Evolutionary conservation across 2,329 filamentous ascomycete genomes (phyloP), one percentile per base, ranked within the genome.

Genomic region (Tolypocladium ophioglossoides): DNA sequence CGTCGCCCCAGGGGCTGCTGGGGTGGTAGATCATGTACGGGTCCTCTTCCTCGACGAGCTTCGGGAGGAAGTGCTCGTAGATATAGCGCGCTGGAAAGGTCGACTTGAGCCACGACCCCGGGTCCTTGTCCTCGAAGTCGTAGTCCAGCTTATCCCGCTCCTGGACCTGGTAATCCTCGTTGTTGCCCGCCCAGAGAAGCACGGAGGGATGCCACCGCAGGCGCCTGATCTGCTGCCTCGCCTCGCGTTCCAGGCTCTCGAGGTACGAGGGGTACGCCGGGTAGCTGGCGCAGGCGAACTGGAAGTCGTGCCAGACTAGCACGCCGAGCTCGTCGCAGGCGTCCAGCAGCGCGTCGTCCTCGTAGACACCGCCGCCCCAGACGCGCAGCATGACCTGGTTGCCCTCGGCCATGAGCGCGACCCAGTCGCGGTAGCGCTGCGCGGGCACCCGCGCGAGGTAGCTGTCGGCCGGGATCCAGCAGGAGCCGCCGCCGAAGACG

Each of bases 381-480:
- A 66, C 58, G 1, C 63, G 61, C 22, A 61, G 53, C 62, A 65
- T 63, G 39, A 61, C 50, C 50, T 65, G 63, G 39, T 65, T 63
- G 12, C 86, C 85, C 57, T 87, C 84, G 18, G 52, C 55, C 53
- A 59, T 83, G 77, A 88, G 75, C 66, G 83, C 77, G 14, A 90
- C 46, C 58, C 58, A 59, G 44, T 58, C 58, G 12, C 34, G 50
- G 46, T 90, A 90, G 47, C 76, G 78, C 55, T 83, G 73, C 39
- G 74, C 71, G 34, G 74, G 76, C 52, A 90, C 83, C 10, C 85
- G 78, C 0, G 86, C 83, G n/a, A 87, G 79, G 64, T 89, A 89
- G 62, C 80, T 88, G 64, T 91, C 86, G 2, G 85, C 86, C 0
- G 87, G 87, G 58, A 91, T 90, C 87, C 87, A 91, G 67, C 89